These are phyloP conservation scores for Xylaria sp. DNA, from an alignment of 495 filamentous ascomycete genomes.

Conservation along the genomic window DNA sequence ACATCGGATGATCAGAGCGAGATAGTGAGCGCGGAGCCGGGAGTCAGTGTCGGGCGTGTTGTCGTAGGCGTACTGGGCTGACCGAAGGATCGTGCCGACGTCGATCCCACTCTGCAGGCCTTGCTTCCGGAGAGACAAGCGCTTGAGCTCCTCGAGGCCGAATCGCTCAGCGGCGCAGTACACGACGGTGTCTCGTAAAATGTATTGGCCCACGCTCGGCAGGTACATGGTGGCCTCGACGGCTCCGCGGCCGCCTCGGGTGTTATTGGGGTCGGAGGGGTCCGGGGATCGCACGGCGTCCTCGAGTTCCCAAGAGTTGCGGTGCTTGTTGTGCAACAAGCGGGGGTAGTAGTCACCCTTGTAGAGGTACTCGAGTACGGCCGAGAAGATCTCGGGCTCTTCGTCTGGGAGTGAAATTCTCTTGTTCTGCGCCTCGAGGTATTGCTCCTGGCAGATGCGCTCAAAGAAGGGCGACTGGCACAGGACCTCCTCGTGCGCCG, in stretches of 20 bases:
- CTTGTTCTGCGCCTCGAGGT: constrained; percentile 66
- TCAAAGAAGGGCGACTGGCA: constrained; percentile 82
- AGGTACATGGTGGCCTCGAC: constrained; percentile 78
- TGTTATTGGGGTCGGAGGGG: constrained; percentile 41
- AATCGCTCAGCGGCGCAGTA: constrained; percentile 91
- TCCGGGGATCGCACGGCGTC: constrained; percentile 52
- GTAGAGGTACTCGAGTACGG: constrained; percentile 91
- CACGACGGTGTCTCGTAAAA: constrained; percentile 88
- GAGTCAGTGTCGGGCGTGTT: constrained; percentile 91
- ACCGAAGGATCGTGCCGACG: constrained; percentile 84
- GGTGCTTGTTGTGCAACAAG: constrained; percentile 71
- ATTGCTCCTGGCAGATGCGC: constrained; percentile 64
- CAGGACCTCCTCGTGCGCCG: constrained; percentile 88
- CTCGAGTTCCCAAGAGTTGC: constrained; percentile 77
- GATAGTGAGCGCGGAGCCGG: constrained; percentile 89
- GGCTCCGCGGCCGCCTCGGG: constrained; percentile 62
- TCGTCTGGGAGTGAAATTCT: constrained; percentile 83
- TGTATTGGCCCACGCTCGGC: constrained; percentile 67
- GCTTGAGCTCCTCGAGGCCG: constrained; percentile 84
- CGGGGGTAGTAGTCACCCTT: constrained; percentile 91
- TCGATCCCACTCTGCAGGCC: constrained; percentile 85
- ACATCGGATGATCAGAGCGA: constrained; percentile 91
- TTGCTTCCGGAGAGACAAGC: constrained; percentile 88
- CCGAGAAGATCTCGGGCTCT: constrained; percentile 88
- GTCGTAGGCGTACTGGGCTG: constrained; percentile 91